Conservation (phyloP, 2,329 filamentous ascomycete species). For the Ophiosphaerella narmari region DNA sequence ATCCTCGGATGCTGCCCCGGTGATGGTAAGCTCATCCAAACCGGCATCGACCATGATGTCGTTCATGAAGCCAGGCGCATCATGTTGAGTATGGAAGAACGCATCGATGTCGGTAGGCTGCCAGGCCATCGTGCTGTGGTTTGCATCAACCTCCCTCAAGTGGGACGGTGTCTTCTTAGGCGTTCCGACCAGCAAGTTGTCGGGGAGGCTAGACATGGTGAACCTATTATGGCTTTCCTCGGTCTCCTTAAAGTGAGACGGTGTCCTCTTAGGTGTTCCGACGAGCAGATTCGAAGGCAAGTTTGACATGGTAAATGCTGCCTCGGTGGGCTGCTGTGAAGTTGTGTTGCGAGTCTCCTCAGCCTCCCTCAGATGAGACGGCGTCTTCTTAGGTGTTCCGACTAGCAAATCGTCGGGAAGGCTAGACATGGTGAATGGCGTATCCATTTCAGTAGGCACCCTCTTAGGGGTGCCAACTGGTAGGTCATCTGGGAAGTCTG, state of each 20-base stretch:
- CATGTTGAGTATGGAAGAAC: slow-evolving; percentile 57
- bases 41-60: slow-evolving; percentile 35
- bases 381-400: slow-evolving; percentile 1
- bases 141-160: background rate
- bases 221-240: slow-evolving; percentile 3
- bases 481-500: slow-evolving; percentile 21
- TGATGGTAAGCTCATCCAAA: slow-evolving; percentile 33
- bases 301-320: background rate
- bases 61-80: slow-evolving; percentile 26
- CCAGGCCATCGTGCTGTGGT: slow-evolving; percentile 60
- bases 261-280: slow-evolving; percentile 31
- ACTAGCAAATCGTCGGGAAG: background rate
- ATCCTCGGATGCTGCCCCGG: slow-evolving; percentile 28
- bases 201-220: slow-evolving; percentile 5
- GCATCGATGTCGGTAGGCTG: slow-evolving; percentile 74
- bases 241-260: slow-evolving; percentile 19
- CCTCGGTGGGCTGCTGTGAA: background rate
- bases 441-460: slow-evolving; percentile 10
- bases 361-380: background rate
- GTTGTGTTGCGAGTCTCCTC: background rate
- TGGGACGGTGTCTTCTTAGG: background rate
- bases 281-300: slow-evolving; percentile 10
- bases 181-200: background rate
- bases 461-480: slow-evolving; percentile 12
- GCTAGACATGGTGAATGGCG: slow-evolving; percentile 5